phyloP scores from a whole-genome alignment of 108 stramenopile genomes.

The Skeletonema tropicum region DNA sequence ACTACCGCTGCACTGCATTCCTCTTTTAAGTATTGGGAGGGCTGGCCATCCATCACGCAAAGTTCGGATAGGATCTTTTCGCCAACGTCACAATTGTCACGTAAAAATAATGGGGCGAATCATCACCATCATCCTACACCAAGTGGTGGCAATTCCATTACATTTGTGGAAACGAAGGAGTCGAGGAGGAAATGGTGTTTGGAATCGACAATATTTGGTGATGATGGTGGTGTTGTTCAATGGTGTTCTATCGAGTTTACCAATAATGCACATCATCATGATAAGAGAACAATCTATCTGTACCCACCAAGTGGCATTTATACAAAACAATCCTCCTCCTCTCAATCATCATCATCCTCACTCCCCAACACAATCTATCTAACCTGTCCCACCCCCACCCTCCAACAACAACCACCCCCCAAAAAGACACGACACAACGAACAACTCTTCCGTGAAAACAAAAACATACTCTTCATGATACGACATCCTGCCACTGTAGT shows the following conservation, averaged over 20 bases:
- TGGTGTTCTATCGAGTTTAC: conserved; percentile 26
- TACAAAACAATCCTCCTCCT: no score
- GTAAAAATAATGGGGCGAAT: background rate
- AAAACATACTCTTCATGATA: conserved; percentile 43
- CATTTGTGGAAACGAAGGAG: conserved; percentile 16
- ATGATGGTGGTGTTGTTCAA: background rate
- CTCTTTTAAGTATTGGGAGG: background rate
- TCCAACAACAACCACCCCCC: background rate
- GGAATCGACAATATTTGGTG: conserved; percentile 1
- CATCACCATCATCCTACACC: background rate
- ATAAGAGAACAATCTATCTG: conserved; percentile 3
- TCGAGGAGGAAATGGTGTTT: conserved; percentile 18
- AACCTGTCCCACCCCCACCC: conserved; percentile 25
- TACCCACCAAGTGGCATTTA: conserved; percentile 38
- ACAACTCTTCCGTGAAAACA: conserved; percentile 32
- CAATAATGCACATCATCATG: background rate
- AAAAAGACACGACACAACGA: conserved; percentile 17
- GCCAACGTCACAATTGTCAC: conserved; percentile 22
- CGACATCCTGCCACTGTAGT: conserved; percentile 53
- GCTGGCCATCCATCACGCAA: conserved; percentile 45
- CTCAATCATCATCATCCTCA: background rate
- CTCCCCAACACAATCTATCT: conserved; percentile 5
- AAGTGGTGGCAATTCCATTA: conserved; percentile 13
- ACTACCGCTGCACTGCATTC: background rate
- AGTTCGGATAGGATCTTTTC: conserved; percentile 22